phyloP scores from a whole-genome alignment of 73 alveolate genomes.

The Paramecium pentaurelia region DNA sequence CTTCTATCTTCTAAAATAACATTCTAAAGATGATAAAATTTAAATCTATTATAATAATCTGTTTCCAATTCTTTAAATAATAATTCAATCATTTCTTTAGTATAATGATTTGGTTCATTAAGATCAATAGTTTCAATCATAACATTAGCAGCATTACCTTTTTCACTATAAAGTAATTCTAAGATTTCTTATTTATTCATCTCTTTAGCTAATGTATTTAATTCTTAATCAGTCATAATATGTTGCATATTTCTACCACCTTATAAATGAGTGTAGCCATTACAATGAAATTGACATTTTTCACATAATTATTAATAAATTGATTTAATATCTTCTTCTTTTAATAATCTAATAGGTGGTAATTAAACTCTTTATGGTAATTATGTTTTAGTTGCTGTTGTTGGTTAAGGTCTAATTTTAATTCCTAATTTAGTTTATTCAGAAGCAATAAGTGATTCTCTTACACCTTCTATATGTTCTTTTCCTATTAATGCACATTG shows the following conservation, averaged over 20 bases:
- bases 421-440: conserved; percentile 72
- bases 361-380: conserved; percentile 62
- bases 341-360: conserved; percentile 72
- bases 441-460: conserved; percentile 48
- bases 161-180: conserved; percentile 83
- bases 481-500: conserved; percentile 79
- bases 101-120: conserved; percentile 88
- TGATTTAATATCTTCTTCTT: conserved; percentile 71
- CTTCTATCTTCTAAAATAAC: conserved; percentile 94
- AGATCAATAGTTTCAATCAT: conserved; percentile 87
- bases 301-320: conserved; percentile 72
- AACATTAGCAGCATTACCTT: conserved; percentile 94
- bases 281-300: conserved; percentile 81
- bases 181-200: conserved; percentile 88
- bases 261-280: conserved; percentile 83
- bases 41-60: conserved; percentile 92
- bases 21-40: conserved; percentile 84
- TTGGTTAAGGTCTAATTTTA: conserved; percentile 30
- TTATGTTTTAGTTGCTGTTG: conserved; percentile 26
- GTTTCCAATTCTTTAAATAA: conserved; percentile 81
- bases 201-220: conserved; percentile 83
- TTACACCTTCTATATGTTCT: conserved; percentile 68
- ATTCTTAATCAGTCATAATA: conserved; percentile 88
- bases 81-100: conserved; percentile 78
- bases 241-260: conserved; percentile 94